A percentile compares a stretch with the other conserved stretches of the same genome.
Conservation (phyloP, 202 grass and related monocot genomes). For the Dendrocalamus latiflorus region DNA sequence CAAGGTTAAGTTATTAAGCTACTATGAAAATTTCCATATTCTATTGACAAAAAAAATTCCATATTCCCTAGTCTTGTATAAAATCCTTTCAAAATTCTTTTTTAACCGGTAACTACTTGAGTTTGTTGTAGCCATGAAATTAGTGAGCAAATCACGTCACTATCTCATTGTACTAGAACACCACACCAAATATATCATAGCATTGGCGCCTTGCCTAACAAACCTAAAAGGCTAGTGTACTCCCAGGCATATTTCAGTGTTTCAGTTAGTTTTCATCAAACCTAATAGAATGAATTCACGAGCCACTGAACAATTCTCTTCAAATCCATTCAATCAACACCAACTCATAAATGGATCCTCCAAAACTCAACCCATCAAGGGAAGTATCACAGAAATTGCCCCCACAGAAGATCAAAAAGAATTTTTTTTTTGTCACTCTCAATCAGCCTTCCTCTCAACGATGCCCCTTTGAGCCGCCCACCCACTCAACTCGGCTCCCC, state of each 20-base stretch:
- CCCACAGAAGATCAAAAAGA: slow-evolving; percentile 5
- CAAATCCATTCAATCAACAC: neutral
- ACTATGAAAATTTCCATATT: neutral
- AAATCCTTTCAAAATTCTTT: neutral
- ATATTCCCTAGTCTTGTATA: neutral
- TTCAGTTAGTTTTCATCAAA: neutral
- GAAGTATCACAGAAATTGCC: neutral
- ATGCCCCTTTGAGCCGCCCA: slow-evolving; percentile 29
- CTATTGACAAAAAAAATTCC: neutral
- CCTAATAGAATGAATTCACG: neutral
- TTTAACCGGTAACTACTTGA: too few species aligned
- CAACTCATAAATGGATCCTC: neutral
- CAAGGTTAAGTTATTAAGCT: neutral
- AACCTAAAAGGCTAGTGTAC: neutral
- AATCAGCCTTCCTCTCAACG: slow-evolving; percentile 14
- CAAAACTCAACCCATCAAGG: neutral
- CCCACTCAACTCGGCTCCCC: too few species aligned
- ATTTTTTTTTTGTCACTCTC: too few species aligned
- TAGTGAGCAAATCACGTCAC: neutral
- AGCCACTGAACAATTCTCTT: neutral
- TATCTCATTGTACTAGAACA: too few species aligned
- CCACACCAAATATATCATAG: neutral
- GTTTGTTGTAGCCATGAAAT: neutral
- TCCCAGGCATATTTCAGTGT: neutral
- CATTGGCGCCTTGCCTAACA: neutral